These are phyloP conservation scores for Arctostaphylos glauca DNA, from an alignment of 148 eudicot genomes.

Conservation along the genomic window DNA sequence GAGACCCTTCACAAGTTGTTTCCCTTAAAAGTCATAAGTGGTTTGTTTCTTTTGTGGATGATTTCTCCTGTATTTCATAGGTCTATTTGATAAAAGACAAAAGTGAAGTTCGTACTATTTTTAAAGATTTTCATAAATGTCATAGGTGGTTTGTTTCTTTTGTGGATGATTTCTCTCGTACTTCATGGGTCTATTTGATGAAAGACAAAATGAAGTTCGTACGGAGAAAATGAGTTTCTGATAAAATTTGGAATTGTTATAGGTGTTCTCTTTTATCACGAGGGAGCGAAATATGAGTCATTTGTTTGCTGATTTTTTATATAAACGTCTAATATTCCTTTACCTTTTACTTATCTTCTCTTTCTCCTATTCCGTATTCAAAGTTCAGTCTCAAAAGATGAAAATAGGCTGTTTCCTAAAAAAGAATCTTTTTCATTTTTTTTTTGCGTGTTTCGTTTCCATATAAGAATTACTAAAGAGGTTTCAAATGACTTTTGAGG, in stretches of 20 bases:
- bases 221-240: background rate
- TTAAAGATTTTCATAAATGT: no score
- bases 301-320: background rate
- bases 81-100: no score
- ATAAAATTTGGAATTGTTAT: background rate
- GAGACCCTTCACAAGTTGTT: no score
- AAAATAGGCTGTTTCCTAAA: background rate
- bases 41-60: no score
- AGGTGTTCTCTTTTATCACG: background rate
- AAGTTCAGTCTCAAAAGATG: background rate
- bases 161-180: no score
- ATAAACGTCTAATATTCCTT: background rate
- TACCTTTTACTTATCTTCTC: background rate
- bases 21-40: no score
- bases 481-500: background rate
- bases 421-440: background rate
- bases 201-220: no score
- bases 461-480: background rate
- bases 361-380: background rate
- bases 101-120: no score
- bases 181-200: no score
- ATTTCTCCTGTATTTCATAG: no score
- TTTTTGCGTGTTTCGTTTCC: background rate
- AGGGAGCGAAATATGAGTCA: background rate
- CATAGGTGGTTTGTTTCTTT: no score